A percentile compares a stretch with the other conserved stretches of the same genome.
Evolutionary conservation across 345 rosid genomes (phyloP).

Genomic region (Bruguiera sexangula): DNA sequence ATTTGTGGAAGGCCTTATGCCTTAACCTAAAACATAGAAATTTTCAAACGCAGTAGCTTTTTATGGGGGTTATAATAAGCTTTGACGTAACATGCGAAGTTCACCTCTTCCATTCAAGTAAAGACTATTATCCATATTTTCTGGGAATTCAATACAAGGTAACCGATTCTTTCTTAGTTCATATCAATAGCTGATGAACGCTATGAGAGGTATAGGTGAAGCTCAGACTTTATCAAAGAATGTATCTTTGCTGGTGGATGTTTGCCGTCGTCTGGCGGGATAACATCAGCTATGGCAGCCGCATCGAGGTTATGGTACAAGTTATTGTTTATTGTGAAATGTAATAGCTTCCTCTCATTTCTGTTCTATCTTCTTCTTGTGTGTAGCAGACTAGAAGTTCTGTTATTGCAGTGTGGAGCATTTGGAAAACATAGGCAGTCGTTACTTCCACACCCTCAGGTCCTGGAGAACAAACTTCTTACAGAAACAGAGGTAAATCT

Average conservation of each 20-base stretch:
- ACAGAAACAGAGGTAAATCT: slow-evolving; percentile 54
- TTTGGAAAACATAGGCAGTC: slow-evolving; percentile 76
- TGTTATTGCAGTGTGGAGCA: slow-evolving; percentile 58
- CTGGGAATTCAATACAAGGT: background rate
- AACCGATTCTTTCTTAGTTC: slow-evolving; percentile 39
- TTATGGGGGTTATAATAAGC: too few species aligned
- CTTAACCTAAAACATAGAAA: too few species aligned
- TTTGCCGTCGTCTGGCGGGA: slow-evolving; percentile 68
- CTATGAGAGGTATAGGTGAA: slow-evolving; percentile 64
- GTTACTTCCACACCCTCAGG: slow-evolving; percentile 73
- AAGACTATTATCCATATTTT: too few species aligned
- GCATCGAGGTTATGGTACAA: slow-evolving; percentile 71
- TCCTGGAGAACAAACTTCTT: slow-evolving; percentile 75
- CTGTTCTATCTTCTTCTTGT: background rate
- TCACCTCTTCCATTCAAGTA: too few species aligned
- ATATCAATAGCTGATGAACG: slow-evolving; percentile 81
- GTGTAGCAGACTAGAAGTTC: background rate
- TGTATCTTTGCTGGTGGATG: slow-evolving; percentile 89
- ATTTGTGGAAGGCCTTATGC: too few species aligned
- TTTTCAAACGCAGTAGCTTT: too few species aligned
- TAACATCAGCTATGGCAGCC: slow-evolving; percentile 71
- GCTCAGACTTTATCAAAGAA: slow-evolving; percentile 87
- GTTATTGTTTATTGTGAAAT: background rate
- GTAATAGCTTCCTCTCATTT: background rate
- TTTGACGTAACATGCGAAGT: too few species aligned